phyloP scores from a whole-genome alignment of 2,329 filamentous ascomycete species.

The Alternaria sp. region DNA sequence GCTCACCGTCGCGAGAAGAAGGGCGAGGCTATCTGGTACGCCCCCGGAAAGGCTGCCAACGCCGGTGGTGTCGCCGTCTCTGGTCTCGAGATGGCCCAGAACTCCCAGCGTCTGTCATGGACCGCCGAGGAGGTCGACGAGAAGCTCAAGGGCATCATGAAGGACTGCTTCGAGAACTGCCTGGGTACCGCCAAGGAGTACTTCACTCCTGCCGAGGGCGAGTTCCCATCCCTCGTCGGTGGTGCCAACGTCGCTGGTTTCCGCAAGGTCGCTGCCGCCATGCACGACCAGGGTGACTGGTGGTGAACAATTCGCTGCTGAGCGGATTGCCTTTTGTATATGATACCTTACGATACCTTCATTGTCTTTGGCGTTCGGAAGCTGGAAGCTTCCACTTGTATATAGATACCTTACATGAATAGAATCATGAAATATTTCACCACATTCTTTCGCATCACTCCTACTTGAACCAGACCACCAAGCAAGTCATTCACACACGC shows the following conservation, averaged over 20 bases:
- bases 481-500: neutral
- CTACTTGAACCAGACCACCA: too few species aligned
- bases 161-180: constrained; percentile 88
- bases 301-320: constrained; percentile 53
- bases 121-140: constrained; percentile 86
- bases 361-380: constrained; percentile 26
- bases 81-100: constrained; percentile 98
- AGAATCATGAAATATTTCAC: constrained; percentile 6
- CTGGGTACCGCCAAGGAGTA: constrained; percentile 90
- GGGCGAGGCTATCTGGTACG: constrained; percentile 87
- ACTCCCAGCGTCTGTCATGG: constrained; percentile 87
- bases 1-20: constrained; percentile 71
- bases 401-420: constrained; percentile 30
- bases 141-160: constrained; percentile 94
- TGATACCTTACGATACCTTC: constrained; percentile 34
- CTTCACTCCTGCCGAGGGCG: constrained; percentile 76
- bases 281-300: constrained; percentile 98
- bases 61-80: constrained; percentile 97
- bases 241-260: constrained; percentile 98
- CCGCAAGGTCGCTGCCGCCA: constrained; percentile 92
- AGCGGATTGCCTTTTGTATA: constrained; percentile 21
- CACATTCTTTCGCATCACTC: too few species aligned
- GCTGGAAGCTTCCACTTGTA: constrained; percentile 16
- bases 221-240: constrained; percentile 87
- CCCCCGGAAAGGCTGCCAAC: constrained; percentile 93